These are phyloP conservation scores for Leccinum variicolor DNA, from an alignment of 768 basidiomycete genomes.

Conservation along the genomic window DNA sequence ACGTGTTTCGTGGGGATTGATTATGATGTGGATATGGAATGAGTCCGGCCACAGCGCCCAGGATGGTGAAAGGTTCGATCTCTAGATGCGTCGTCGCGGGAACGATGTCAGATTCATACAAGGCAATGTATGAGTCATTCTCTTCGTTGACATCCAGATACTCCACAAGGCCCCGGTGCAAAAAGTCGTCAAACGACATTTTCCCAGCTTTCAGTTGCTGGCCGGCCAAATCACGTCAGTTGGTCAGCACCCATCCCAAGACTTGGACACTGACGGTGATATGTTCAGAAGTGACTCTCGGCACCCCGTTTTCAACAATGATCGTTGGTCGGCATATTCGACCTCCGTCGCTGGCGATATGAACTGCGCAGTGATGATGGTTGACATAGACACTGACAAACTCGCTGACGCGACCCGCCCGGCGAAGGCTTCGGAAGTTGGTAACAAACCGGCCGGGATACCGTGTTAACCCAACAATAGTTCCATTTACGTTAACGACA, in stretches of 20 bases:
- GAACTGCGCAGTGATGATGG: constrained; percentile 90
- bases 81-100: constrained; percentile 89
- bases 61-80: constrained; percentile 96
- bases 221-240: constrained; percentile 7
- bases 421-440: constrained; percentile 88
- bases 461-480: constrained; percentile 90
- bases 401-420: constrained; percentile 89
- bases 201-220: constrained; percentile 78
- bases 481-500: constrained; percentile 96
- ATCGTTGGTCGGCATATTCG: constrained; percentile 97
- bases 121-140: constrained; percentile 93
- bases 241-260: neutral
- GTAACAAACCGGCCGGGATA: constrained; percentile 80
- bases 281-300: constrained; percentile 78
- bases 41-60: constrained; percentile 96
- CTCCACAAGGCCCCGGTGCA: constrained; percentile 89
- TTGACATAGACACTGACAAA: constrained; percentile 97
- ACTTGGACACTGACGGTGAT: constrained; percentile 49
- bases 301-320: constrained; percentile 81
- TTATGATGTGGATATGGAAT: constrained; percentile 99
- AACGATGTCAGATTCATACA: constrained; percentile 87
- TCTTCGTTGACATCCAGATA: constrained; percentile 99
- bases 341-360: constrained; percentile 96
- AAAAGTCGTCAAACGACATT: constrained; percentile 91
- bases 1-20: constrained; percentile 98